phyloP scores from a whole-genome alignment of 1,284 basidiomycete species.

The Ceratobasidium sp. region DNA sequence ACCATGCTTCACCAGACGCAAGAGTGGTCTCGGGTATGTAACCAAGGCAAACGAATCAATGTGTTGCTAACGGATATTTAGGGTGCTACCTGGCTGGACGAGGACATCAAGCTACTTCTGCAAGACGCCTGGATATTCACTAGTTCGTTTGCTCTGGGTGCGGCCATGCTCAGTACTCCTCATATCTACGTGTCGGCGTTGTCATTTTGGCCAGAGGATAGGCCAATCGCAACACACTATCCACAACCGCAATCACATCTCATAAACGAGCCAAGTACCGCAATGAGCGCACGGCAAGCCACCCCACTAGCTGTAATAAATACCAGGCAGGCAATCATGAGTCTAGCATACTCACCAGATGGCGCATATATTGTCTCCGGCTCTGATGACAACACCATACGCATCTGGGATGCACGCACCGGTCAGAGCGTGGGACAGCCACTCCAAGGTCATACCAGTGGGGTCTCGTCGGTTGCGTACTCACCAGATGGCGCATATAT shows the following conservation, averaged over 20 bases:
- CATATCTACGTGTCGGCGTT: conserved; percentile 9
- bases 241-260: background rate
- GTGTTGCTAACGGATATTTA: background rate
- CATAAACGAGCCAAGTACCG: background rate
- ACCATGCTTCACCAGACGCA: background rate
- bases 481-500: too few relatives aligned
- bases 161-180: background rate
- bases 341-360: background rate
- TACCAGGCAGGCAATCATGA: background rate
- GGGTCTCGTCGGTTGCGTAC: too few relatives aligned
- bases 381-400: too few relatives aligned
- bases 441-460: too few relatives aligned
- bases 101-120: background rate
- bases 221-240: background rate
- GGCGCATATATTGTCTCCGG: too few relatives aligned
- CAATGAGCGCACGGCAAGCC: background rate
- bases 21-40: conserved; percentile 12
- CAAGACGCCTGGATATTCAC: conserved; percentile 7
- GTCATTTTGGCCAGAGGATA: background rate
- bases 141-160: background rate
- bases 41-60: background rate
- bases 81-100: background rate
- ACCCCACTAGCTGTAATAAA: background rate
- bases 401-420: too few relatives aligned
- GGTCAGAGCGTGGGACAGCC: too few relatives aligned